A percentile compares a stretch with the other conserved stretches of the same genome.
Conservation (phyloP, 495 filamentous ascomycete species). For the Bacidia rubella region DNA sequence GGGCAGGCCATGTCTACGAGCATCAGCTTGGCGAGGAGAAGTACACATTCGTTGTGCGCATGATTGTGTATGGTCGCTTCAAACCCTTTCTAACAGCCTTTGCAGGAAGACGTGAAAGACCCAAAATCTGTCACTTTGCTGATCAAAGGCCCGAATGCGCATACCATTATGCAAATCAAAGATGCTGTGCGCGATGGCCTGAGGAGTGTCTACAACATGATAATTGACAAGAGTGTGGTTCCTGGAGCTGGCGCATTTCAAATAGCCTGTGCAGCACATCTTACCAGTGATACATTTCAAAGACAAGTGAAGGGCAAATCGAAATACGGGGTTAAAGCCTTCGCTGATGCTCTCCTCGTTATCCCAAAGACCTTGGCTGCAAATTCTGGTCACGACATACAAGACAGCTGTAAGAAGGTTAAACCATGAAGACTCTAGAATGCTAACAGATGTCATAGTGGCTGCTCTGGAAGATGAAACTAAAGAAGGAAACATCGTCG, state of each 20-base stretch:
- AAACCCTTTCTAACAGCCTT: constrained; percentile 13
- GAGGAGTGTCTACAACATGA: constrained; percentile 95
- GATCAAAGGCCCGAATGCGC: constrained; percentile 93
- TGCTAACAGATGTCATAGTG: constrained; percentile 34
- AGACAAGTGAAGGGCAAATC: constrained; percentile 94
- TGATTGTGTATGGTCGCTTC: background rate
- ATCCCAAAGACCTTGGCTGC: constrained; percentile 96
- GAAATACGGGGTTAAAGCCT: constrained; percentile 85
- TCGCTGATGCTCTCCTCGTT: constrained; percentile 82
- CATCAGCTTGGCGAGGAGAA: constrained; percentile 97
- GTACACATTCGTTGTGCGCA: constrained; percentile 71
- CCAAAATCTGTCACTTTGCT: constrained; percentile 97
- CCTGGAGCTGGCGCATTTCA: constrained; percentile 95
- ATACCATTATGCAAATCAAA: constrained; percentile 91
- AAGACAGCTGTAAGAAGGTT: constrained; percentile 65
- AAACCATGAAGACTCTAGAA: background rate
- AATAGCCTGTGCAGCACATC: constrained; percentile 80
- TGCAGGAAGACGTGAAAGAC: constrained; percentile 84
- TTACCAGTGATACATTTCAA: constrained; percentile 65
- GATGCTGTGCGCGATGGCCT: constrained; percentile 96
- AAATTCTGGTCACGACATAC: constrained; percentile 91
- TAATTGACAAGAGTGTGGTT: constrained; percentile 88
- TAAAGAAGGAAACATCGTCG: constrained; percentile 69
- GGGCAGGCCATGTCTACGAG: constrained; percentile 94
- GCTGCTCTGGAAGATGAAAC: constrained; percentile 76